phyloP scores from a whole-genome alignment of 176 grass and related monocot genomes.

The Hordeum marinum region DNA sequence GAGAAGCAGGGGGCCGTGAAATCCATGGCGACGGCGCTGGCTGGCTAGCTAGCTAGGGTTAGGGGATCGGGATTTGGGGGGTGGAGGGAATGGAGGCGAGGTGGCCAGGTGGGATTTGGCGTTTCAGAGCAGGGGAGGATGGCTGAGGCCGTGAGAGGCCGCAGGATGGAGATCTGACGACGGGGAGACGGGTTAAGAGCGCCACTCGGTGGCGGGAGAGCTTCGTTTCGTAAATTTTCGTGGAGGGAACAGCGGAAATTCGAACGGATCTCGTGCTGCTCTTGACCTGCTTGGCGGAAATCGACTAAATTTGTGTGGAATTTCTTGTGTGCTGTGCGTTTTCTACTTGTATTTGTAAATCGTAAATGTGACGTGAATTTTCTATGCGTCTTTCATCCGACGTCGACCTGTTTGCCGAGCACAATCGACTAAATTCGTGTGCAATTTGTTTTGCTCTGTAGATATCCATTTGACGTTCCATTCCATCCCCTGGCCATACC shows the following conservation, averaged over 20 bases:
- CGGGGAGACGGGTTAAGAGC: neutral
- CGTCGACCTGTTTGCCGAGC: neutral
- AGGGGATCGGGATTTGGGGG: neutral
- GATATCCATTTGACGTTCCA: too few species aligned
- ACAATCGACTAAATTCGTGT: too few species aligned
- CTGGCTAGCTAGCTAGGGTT: neutral
- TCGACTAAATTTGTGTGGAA: neutral
- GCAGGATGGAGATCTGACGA: neutral
- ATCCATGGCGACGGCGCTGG: conserved; percentile 31
- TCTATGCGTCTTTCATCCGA: neutral
- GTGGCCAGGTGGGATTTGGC: neutral
- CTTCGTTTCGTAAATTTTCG: neutral
- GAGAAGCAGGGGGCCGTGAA: conserved; percentile 68
- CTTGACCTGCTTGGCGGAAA: neutral
- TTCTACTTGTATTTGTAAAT: neutral
- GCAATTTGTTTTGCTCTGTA: too few species aligned
- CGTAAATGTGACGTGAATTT: neutral
- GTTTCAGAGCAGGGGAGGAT: neutral
- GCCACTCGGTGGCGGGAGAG: conserved; percentile 17
- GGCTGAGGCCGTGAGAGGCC: neutral
- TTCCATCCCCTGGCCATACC: too few species aligned
- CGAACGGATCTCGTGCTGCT: neutral
- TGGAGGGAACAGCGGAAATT: conserved; percentile 14
- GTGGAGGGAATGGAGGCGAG: neutral
- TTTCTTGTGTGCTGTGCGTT: neutral